Base-by-base conservation (phyloP, 228 moss, liverwort and hornwort species). In the Sphagnum magellanicum region DNA sequence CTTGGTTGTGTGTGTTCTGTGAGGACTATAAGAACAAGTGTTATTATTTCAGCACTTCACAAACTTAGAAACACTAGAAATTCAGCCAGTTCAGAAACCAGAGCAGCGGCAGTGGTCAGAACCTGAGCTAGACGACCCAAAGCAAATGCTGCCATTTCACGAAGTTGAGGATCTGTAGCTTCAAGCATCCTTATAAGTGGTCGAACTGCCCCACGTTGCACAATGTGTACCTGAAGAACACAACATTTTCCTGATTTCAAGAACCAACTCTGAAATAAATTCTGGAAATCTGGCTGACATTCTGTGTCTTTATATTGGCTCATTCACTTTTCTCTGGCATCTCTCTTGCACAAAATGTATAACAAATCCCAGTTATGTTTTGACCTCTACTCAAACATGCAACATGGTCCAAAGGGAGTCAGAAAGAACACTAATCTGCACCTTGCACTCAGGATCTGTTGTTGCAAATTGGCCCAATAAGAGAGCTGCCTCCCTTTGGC, bases 1-100 rank as follows among this genome's bases (percentile, higher is more conserved):
- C 97, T 86, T 97, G 97, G 79, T 97, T 97, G 71, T 97, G 97
- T 75, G 97, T 89, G 82, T 97, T 97, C 97, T 97, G 97, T 88
- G 89, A 89, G 84, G 91, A 91, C 93, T 93, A 93, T 86, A 97
- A 87, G 78, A 32, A 61, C 70, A 86, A 82, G 75, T 80, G 82
- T 82, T 86, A 86, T 57, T 79, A 74, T 72, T 62, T 69, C 67
- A 49, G 67, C 49, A 63, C 4, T 32, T 32, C 32, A 32, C 32
- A 32, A 32, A 32, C 32, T 32, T 32, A 32, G 32, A 32, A 32
- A 32, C 32, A 3, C 32, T 32, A 32, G 32, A 32, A 32, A 32
- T 4, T 5, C 50, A 48, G 5, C 55, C 67, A 6, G 5, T 32
- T 52, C 32, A 32, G 32, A 32, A 52, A 57, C 51, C 47, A 60